Conservation (phyloP, 345 rosid species). For the Gossypium ekmanianum region DNA sequence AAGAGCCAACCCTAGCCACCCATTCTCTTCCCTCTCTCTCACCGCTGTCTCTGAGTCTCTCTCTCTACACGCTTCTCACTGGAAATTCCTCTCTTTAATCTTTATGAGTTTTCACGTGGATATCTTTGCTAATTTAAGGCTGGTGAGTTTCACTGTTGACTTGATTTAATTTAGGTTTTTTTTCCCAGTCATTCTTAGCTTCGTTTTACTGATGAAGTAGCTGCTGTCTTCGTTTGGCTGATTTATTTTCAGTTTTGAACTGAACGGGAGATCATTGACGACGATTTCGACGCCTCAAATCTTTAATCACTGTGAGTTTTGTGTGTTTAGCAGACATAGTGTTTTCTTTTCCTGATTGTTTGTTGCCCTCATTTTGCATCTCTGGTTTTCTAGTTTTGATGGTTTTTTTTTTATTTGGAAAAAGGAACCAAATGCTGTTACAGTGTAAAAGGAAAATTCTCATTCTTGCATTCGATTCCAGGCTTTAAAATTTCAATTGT, state of each 20-base stretch:
- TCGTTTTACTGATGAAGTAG: neutral
- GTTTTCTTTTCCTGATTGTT: neutral
- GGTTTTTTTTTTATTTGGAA: neutral
- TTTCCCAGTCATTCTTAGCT: neutral
- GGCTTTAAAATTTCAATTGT: conserved; percentile 20
- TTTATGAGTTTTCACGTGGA: neutral
- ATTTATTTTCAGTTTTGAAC: neutral
- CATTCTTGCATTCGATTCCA: neutral
- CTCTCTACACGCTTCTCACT: neutral
- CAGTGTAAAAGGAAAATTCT: neutral
- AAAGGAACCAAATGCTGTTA: neutral
- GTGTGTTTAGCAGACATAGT: neutral
- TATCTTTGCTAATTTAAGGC: neutral
- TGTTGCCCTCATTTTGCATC: neutral
- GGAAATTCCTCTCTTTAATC: too few species aligned
- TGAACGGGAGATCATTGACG: neutral
- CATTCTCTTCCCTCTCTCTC: conserved; percentile 10
- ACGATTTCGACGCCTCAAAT: neutral
- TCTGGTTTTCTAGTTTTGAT: neutral
- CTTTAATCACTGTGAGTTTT: conserved; percentile 17
- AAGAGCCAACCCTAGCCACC: conserved; percentile 16
- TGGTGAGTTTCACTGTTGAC: neutral
- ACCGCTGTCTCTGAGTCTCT: neutral
- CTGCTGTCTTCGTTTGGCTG: neutral
- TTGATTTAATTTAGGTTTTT: neutral